Percentiles rank a stretch among this genome's conserved stretches.
Evolutionary conservation across 345 rosid genomes (phyloP).

Genomic region (Pistacia atlantica): DNA sequence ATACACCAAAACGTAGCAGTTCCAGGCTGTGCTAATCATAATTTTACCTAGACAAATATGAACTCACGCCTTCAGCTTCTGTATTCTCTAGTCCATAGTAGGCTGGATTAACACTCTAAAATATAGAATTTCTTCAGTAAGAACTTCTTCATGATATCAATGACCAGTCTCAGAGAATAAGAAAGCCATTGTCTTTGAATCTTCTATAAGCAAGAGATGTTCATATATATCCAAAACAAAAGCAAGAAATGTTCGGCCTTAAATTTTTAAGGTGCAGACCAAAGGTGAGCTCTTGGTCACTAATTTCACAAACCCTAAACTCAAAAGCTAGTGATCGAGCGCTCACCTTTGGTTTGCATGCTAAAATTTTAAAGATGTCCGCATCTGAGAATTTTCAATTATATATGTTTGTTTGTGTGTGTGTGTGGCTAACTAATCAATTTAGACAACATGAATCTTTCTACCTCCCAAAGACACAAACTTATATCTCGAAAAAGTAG

Average conservation of each 20-base stretch:
- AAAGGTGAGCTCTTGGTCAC: no score
- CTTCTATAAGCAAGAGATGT: not conserved
- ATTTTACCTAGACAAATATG: conserved; percentile 80
- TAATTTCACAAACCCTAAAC: no score
- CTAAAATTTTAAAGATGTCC: no score
- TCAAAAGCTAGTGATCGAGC: no score
- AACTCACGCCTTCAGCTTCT: conserved; percentile 67
- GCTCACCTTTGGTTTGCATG: no score
- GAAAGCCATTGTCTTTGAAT: not conserved
- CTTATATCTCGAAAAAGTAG: not conserved
- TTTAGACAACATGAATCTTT: not conserved
- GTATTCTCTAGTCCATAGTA: conserved; percentile 87
- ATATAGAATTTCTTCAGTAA: conserved; percentile 8
- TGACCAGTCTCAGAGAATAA: not conserved
- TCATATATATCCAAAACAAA: no score
- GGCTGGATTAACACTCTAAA: conserved; percentile 94
- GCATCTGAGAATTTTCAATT: no score
- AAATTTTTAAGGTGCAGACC: no score
- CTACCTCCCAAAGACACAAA: not conserved
- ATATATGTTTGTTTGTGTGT: no score
- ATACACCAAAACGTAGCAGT: conserved; percentile 13
- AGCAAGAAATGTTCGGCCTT: not conserved
- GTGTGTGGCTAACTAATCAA: no score
- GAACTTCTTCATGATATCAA: conserved; percentile 5
- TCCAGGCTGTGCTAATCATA: conserved; percentile 9